Evolutionary conservation across 768 basidiomycete species (phyloP), one percentile per base, ranked within the genome.

Genomic region (Chalciporus pseudorubinellus): DNA sequence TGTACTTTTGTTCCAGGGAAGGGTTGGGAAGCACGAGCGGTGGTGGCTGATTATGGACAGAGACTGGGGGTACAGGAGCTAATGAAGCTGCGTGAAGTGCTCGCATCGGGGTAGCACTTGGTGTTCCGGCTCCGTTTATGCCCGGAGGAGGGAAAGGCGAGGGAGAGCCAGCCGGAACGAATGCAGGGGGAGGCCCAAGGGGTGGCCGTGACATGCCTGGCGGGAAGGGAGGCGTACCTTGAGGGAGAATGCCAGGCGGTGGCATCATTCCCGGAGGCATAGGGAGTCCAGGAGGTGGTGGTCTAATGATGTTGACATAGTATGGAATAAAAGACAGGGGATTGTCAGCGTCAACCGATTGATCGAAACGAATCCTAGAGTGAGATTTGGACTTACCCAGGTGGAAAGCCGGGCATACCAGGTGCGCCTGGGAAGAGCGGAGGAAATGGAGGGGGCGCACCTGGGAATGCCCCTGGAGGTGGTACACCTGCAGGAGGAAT

Each of bases 1-100:
- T 80, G 60, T 88, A 85, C 13, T 77, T 82, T 71, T 91, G 87
- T 18, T 76, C 72, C 34, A 82, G 67, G 5, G 75, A 69, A 9
- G 79, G 75, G 59, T 83, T 77, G 1, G 87, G 88, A 34, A 89
- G 69, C 18, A 59, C 69, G 22, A 77, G 66, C 29, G 45, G 63
- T 44, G 58, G 66, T 6, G 51, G 63, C 46, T 46, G 69, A 55
- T 38, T 58, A 45, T 57, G 68, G 55, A 28, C 24, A 28, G 66
- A 58, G 13, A 59, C 46, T 44, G 67, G 58, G 14, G 58, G 59
- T 9, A 28, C 18, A 40, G 24, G 16, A 11, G 9, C 51, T 20
- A 2, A 18, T 1, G 26, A 48, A 26, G 41, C 53, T 33, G 19
- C n/a, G 4, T 52, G 54, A 9, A 47, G 53, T 2, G 18, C 41